Percentiles rank a stretch among this genome's conserved stretches.
Conservation (phyloP, 2,329 filamentous ascomycete genomes). For the Shiraia bambusicola region DNA sequence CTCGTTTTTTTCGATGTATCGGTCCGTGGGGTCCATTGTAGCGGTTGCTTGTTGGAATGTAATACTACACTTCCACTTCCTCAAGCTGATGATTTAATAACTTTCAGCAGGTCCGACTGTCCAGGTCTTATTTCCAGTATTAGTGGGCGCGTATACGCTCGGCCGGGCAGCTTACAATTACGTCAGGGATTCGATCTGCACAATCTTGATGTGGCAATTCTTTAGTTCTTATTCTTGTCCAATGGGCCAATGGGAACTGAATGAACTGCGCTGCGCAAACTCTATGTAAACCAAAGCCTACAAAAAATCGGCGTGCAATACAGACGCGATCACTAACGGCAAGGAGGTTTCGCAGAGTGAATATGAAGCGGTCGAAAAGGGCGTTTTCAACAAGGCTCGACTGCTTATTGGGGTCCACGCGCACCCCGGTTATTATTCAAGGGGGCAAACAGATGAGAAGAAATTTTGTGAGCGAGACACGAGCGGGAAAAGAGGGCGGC, state of each 20-base stretch:
- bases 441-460: too few species aligned
- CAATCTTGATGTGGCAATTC: background rate
- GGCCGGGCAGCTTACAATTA: slow-evolving; percentile 1
- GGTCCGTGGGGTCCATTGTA: slow-evolving; percentile 56
- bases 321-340: background rate
- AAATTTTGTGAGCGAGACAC: too few species aligned
- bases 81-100: background rate
- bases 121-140: slow-evolving; percentile 7
- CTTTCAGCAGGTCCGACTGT: background rate
- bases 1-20: slow-evolving; percentile 57
- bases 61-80: background rate
- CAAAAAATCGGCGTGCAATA: background rate
- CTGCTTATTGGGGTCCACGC: background rate
- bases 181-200: slow-evolving; percentile 3
- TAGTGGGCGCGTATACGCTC: slow-evolving; percentile 13
- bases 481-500: too few species aligned
- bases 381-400: background rate
- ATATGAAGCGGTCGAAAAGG: background rate
- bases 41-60: slow-evolving; percentile 2
- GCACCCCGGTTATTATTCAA: background rate
- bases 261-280: too few species aligned
- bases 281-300: too few species aligned
- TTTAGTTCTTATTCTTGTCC: too few species aligned
- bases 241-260: too few species aligned
- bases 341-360: background rate